Evolutionary conservation across 2,329 filamentous ascomycete species (phyloP).

Genomic region (Graphilbum fragrans): DNA sequence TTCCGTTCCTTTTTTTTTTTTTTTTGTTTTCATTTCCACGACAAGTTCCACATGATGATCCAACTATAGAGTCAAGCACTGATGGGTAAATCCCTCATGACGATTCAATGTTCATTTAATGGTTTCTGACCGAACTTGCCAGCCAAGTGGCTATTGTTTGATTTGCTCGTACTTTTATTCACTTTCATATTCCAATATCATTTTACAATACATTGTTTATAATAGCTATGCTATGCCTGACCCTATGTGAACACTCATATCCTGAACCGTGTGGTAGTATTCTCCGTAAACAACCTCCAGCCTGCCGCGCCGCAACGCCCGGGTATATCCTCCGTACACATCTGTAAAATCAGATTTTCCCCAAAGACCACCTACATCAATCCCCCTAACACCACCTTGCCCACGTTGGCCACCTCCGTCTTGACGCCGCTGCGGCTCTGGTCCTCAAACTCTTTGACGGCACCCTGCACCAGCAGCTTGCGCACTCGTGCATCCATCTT

Average conservation of each 20-base stretch:
- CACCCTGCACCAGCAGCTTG: constrained; percentile 77
- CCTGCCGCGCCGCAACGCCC: neutral
- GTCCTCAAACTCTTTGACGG: constrained; percentile 90
- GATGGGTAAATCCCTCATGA: constrained; percentile 40
- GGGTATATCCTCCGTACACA: no score
- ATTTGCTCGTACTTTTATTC: no score
- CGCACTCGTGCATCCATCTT: constrained; percentile 80
- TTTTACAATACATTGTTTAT: no score
- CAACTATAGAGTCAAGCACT: constrained; percentile 98
- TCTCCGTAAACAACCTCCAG: neutral
- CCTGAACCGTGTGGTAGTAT: neutral
- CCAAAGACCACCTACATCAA: constrained; percentile 47
- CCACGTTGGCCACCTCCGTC: constrained; percentile 69
- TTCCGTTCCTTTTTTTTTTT: constrained; percentile 9
- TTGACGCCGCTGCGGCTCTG: constrained; percentile 63
- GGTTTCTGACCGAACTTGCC: constrained; percentile 24
- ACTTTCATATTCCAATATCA: no score
- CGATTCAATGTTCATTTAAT: constrained; percentile 27
- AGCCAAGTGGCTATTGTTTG: constrained; percentile 6
- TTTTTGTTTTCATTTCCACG: constrained; percentile 27
- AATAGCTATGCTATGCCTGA: no score
- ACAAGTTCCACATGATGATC: constrained; percentile 64
- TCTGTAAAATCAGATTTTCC: no score
- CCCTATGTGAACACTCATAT: no score
- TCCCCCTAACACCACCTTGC: constrained; percentile 80